These are phyloP conservation scores for Trichoderma erinaceum DNA, from an alignment of 495 filamentous ascomycete species.

Conservation along the genomic window DNA sequence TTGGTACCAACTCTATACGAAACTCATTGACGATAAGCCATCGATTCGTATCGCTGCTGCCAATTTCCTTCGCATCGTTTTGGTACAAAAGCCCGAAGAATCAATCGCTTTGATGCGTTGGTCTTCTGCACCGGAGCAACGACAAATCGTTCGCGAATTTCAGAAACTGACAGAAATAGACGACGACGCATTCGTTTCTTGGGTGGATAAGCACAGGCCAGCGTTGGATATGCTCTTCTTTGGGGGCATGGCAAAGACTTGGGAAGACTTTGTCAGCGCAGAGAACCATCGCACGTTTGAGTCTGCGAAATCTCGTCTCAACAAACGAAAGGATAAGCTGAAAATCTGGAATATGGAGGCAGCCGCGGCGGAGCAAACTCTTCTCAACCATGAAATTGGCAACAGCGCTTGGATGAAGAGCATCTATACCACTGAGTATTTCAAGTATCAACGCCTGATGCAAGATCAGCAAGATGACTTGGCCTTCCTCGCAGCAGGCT, in stretches of 20 bases:
- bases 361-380: constrained; percentile 58
- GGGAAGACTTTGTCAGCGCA: constrained; percentile 74
- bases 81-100: constrained; percentile 90
- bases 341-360: constrained; percentile 69
- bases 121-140: constrained; percentile 60
- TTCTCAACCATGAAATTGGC: constrained; percentile 72
- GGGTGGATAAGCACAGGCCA: constrained; percentile 79
- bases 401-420: constrained; percentile 90
- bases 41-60: constrained; percentile 70
- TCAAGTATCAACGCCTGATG: constrained; percentile 77
- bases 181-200: constrained; percentile 74
- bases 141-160: constrained; percentile 69
- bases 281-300: constrained; percentile 75
- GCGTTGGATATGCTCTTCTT: constrained; percentile 79
- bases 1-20: constrained; percentile 85
- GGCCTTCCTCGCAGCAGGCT: constrained; percentile 63
- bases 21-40: constrained; percentile 58
- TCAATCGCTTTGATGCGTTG: constrained; percentile 64
- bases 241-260: constrained; percentile 65
- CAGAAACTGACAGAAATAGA: constrained; percentile 79
- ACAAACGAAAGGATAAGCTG: constrained; percentile 73
- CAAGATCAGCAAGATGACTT: constrained; percentile 92
- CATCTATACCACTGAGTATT: constrained; percentile 83
- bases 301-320: constrained; percentile 57
- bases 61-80: constrained; percentile 78